Percentiles rank a stretch among this genome's conserved stretches.
phyloP scores from a whole-genome alignment of 2,329 filamentous ascomycete genomes.

The Pseudocercospora fuligena region DNA sequence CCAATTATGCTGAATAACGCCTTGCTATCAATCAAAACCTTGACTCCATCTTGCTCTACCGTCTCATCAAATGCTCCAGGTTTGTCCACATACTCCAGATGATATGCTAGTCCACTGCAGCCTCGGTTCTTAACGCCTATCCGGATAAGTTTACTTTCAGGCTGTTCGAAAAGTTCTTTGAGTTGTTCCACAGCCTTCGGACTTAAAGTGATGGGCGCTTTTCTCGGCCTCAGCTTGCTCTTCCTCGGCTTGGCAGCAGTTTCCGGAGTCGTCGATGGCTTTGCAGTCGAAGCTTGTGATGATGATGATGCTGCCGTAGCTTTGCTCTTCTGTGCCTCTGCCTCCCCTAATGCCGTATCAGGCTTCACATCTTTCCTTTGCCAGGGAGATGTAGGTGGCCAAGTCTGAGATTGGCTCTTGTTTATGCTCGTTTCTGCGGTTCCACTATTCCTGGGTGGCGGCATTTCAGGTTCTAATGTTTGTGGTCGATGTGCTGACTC shows the following conservation, averaged over 20 bases:
- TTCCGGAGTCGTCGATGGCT: slow-evolving; percentile 43
- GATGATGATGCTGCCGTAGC: slow-evolving; percentile 40
- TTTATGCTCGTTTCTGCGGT: slow-evolving; percentile 66
- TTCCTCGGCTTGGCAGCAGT: slow-evolving; percentile 60
- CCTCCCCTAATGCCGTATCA: slow-evolving; percentile 61
- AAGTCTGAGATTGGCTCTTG: slow-evolving; percentile 53
- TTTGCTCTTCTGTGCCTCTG: slow-evolving; percentile 62
- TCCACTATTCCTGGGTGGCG: slow-evolving; percentile 63
- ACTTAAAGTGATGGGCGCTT: slow-evolving; percentile 89
- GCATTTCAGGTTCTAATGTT: slow-evolving; percentile 60
- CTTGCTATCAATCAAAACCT: slow-evolving; percentile 95
- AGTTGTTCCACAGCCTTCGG: slow-evolving; percentile 80
- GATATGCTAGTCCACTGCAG: slow-evolving; percentile 90
- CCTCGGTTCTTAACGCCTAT: slow-evolving; percentile 93
- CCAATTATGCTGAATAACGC: slow-evolving; percentile 97
- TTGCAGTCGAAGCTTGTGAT: slow-evolving; percentile 28
- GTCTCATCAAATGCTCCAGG: slow-evolving; percentile 85
- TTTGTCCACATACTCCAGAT: slow-evolving; percentile 94
- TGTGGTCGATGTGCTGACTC: slow-evolving; percentile 68
- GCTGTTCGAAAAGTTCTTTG: slow-evolving; percentile 75
- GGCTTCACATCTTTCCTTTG: slow-evolving; percentile 43
- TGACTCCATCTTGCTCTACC: slow-evolving; percentile 94
- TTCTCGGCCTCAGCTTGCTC: slow-evolving; percentile 75
- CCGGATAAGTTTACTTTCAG: slow-evolving; percentile 89
- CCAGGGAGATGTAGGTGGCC: slow-evolving; percentile 55